Evolutionary conservation across 331 rosid species (phyloP).

Genomic region (Quercus lobata): DNA sequence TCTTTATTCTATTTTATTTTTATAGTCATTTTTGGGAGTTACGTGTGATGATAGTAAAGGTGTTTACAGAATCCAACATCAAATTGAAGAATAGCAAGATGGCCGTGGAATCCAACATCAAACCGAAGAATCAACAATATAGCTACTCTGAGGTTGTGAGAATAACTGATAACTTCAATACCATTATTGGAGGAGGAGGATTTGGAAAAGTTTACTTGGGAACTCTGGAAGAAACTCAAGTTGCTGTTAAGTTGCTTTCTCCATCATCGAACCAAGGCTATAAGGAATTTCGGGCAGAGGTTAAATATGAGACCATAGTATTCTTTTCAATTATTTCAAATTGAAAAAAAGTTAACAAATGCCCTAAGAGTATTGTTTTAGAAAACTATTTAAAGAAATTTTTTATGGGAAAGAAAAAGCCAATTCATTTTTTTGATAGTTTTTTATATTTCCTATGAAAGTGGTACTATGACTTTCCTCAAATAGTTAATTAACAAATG

Average conservation of each 20-base stretch:
- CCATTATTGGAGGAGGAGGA: conserved; percentile 26
- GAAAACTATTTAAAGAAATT: too few species aligned
- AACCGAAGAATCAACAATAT: background rate
- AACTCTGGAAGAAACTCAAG: background rate
- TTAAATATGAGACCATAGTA: background rate
- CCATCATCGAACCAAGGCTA: conserved; percentile 10
- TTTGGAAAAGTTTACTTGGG: conserved; percentile 33
- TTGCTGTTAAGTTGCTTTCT: conserved; percentile 26
- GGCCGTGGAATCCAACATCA: background rate
- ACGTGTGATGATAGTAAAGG: background rate
- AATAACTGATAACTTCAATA: conserved; percentile 25
- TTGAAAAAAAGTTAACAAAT: too few species aligned
- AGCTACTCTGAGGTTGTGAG: conserved; percentile 26
- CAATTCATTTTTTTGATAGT: too few species aligned
- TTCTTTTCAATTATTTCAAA: background rate
- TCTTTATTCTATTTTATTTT: too few species aligned
- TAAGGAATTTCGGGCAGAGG: conserved; percentile 8
- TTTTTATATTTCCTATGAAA: too few species aligned
- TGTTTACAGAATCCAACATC: too few species aligned
- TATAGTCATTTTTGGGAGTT: too few species aligned
- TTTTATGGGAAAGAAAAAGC: too few species aligned
- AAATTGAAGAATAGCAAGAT: too few species aligned
- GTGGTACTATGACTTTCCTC: too few species aligned
- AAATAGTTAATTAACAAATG: too few species aligned
- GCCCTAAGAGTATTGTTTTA: too few species aligned